Evolutionary conservation across 345 rosid species (phyloP).

Genomic region (Populus deltoides): DNA sequence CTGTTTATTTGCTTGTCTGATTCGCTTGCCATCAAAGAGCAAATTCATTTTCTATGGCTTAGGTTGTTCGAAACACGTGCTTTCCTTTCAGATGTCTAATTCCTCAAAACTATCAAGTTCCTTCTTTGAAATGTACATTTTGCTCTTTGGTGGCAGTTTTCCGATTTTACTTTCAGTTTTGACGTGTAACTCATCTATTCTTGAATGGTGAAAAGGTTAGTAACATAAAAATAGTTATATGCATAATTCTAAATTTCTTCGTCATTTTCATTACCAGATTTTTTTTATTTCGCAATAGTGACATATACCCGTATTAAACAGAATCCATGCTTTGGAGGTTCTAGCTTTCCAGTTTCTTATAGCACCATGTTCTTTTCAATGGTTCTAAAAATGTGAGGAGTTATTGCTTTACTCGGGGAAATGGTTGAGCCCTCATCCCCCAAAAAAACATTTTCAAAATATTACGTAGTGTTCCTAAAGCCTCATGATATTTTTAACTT

Average conservation of each 20-base stretch:
- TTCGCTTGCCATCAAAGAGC: neutral
- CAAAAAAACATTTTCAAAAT: too few species aligned
- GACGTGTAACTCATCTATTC: neutral
- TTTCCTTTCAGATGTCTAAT: neutral
- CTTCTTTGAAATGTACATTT: neutral
- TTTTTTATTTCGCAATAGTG: neutral
- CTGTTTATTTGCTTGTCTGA: neutral
- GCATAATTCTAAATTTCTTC: neutral
- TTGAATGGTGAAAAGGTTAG: neutral
- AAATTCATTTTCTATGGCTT: neutral
- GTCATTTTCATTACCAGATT: neutral
- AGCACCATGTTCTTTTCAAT: neutral
- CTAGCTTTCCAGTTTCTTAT: neutral
- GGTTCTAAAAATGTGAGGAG: neutral
- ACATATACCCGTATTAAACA: neutral
- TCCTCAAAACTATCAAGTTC: neutral
- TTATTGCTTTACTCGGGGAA: neutral
- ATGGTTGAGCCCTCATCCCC: too few species aligned
- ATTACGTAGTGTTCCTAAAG: too few species aligned
- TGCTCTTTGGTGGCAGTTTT: neutral
- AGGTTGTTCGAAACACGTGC: neutral
- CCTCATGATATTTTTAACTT: too few species aligned
- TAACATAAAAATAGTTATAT: too few species aligned
- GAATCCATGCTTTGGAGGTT: neutral
- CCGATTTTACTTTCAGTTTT: neutral